Percentiles rank a stretch among this genome's conserved stretches.
Evolutionary conservation across 2,329 filamentous ascomycete species (phyloP).

Genomic region (Teratosphaeria viscida): DNA sequence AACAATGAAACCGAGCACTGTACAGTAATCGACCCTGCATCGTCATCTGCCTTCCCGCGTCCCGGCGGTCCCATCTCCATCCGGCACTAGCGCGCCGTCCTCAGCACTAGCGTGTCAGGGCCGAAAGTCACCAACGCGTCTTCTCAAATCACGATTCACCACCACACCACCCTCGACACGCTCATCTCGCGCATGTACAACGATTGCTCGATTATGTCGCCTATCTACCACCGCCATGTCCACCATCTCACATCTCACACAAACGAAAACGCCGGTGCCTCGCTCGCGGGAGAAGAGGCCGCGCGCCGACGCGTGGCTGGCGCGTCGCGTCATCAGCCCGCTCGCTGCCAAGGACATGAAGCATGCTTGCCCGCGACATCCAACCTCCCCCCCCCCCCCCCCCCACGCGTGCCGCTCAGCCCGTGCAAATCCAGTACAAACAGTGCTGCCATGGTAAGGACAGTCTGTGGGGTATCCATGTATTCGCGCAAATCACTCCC

Average conservation of each 20-base stretch:
- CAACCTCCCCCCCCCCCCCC: not conserved
- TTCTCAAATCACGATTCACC: not conserved
- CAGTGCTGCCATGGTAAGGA: conserved; percentile 3
- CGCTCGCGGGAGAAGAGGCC: not conserved
- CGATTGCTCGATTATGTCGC: not conserved
- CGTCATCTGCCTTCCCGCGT: not conserved
- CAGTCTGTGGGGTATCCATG: conserved; percentile 3
- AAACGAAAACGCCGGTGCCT: not conserved
- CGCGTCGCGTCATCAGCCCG: not conserved
- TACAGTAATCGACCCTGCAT: not conserved
- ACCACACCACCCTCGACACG: not conserved
- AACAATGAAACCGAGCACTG: not conserved
- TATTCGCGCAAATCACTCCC: not conserved
- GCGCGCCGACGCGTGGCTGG: not conserved
- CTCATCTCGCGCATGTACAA: not conserved
- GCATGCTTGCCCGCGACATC: not conserved
- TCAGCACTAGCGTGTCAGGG: not conserved
- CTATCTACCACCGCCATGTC: not conserved
- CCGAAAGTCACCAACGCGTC: not conserved
- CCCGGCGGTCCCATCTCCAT: not conserved
- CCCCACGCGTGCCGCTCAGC: not conserved
- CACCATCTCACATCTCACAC: not conserved
- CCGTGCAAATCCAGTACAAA: conserved; percentile 3
- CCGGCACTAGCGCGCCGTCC: not conserved
- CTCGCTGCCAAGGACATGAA: not conserved